Evolutionary conservation across 176 grass and related monocot genomes (phyloP).

Genomic region (Olyra latifolia): DNA sequence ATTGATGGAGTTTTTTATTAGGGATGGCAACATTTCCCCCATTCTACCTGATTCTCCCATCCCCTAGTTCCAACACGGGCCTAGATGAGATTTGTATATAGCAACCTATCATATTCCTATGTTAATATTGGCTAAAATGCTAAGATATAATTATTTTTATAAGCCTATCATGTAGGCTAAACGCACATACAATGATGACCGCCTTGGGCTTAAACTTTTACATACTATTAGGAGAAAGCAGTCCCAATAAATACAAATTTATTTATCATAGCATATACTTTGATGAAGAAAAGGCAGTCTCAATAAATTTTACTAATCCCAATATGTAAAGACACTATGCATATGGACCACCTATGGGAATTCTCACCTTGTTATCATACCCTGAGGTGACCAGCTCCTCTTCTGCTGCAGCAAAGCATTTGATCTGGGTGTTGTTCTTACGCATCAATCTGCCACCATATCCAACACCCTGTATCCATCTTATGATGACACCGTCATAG

Average conservation of each 20-base stretch:
- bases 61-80: too few species aligned
- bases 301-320: constrained; percentile 15
- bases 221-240: constrained; percentile 20
- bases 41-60: too few species aligned
- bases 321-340: constrained; percentile 10
- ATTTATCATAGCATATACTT: not conserved
- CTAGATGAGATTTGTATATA: constrained; percentile 10
- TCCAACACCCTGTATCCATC: constrained; percentile 82
- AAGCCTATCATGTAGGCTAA: constrained; percentile 19
- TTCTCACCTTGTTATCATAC: constrained; percentile 92
- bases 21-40: too few species aligned
- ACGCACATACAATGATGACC: not conserved
- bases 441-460: constrained; percentile 77
- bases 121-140: not conserved
- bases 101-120: not conserved
- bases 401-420: constrained; percentile 83
- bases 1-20: not conserved
- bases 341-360: not conserved
- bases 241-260: not conserved
- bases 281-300: constrained; percentile 12
- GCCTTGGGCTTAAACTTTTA: not conserved
- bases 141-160: constrained; percentile 7
- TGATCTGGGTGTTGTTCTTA: constrained; percentile 88
- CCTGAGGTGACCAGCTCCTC: constrained; percentile 83
- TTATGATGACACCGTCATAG: constrained; percentile 92